Evolutionary conservation across 495 filamentous ascomycete genomes (phyloP), one percentile per base, ranked within the genome.

Genomic region (Podospora bellae-mahoneyi): DNA sequence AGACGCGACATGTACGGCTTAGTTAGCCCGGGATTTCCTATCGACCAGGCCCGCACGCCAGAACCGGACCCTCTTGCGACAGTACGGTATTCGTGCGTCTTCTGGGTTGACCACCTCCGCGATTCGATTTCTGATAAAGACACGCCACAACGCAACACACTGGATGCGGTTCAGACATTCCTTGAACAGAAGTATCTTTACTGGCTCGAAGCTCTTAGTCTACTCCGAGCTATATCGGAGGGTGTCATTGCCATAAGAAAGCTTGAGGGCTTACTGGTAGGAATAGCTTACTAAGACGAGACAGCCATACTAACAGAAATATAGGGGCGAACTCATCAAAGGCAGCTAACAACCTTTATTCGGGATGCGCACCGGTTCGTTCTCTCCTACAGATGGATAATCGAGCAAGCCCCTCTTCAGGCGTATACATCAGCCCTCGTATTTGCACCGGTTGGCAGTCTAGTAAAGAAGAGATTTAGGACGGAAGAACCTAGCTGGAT

Each of bases 91-190:
- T 71, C 78, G 4, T 81, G 76, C 61, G 44, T 79, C 48, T 78
- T 75, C 64, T 83, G 78, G 80, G 68, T 77, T 65, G 70, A 79
- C 39, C 80, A 82, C 66, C 62, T 77, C 18, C 64, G 65, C 77
- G 23, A 69, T 34, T 69, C 62, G 34, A 59, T 68, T 64, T 60
- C 66, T 28, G n/a, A 26, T 39, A 23, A 28, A 20, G 19, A 58
- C n/a, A 30, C 57, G n/a, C 27, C 10, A 44, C 58, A 54, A 28
- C 19, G 13, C 19, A 28, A 26, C 15, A 23, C 27, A 57, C 44
- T 76, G 5, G 66, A 64, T 6, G 0, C 56, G 18, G 27, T 64
- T 0, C 55, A 69, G 27, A 57, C 39, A 18, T 69, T 69, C 64
- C 32, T 69, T 30, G 26, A 58, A 20, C 1, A 28, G 30, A 65